Percentiles rank a stretch among this genome's conserved stretches.
These are phyloP conservation scores for Thalassiosira oceanica DNA, from an alignment of 352 stramenopile genomes.

Conservation along the genomic window DNA sequence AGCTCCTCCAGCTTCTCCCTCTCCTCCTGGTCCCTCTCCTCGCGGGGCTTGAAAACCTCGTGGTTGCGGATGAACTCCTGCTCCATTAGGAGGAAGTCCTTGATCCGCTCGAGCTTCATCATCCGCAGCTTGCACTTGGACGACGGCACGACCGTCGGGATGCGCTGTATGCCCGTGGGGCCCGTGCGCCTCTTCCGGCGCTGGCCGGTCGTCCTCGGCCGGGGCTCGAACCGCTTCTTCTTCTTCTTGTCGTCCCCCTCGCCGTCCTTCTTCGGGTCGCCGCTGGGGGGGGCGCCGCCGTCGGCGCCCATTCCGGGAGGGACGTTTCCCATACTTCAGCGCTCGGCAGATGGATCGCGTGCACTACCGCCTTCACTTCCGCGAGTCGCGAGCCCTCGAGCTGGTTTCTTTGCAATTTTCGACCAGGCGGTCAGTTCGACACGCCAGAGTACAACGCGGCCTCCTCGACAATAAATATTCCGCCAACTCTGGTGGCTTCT, in stretches of 20 bases:
- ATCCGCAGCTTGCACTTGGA: conserved; percentile 99
- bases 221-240: conserved; percentile 82
- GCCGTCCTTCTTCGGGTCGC: conserved; percentile 50
- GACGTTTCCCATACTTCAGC: conserved; percentile 56
- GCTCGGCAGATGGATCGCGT: conserved; percentile 4
- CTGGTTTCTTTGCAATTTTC: no score
- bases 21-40: conserved; percentile 99
- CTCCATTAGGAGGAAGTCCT: conserved; percentile 99
- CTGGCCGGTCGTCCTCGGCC: conserved; percentile 52
- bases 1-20: conserved; percentile 99
- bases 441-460: no score
- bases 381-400: no score
- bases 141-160: conserved; percentile 84
- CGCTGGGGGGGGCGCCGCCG: conserved; percentile 29
- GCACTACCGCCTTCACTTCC: no score
- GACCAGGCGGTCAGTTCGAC: no score
- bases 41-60: conserved; percentile 99
- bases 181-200: conserved; percentile 72
- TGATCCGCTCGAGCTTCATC: conserved; percentile 99
- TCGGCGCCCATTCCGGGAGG: conserved; percentile 72
- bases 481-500: no score
- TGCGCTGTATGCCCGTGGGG: conserved; percentile 71
- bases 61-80: conserved; percentile 99
- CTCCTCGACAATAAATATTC: no score
- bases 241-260: conserved; percentile 76